A percentile compares a stretch with the other conserved stretches of the same genome.
Evolutionary conservation across 176 grass and related monocot genomes (phyloP).

Genomic region (Olyra latifolia): DNA sequence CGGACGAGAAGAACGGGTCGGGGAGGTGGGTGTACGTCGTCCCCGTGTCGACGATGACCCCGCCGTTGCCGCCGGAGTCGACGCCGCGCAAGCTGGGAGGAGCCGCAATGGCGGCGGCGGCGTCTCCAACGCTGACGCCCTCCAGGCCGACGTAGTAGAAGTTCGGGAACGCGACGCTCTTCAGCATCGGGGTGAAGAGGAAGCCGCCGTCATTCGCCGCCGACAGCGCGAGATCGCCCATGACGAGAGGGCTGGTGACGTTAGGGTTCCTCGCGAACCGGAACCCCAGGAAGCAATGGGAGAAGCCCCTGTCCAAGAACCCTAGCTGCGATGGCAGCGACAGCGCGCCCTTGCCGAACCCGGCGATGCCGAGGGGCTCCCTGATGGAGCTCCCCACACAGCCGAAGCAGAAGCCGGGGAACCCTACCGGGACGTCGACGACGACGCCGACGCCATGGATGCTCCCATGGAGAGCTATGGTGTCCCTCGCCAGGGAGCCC

Average conservation of each 20-base stretch:
- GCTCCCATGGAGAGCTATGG: slow-evolving; percentile 36
- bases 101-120: neutral
- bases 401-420: slow-evolving; percentile 41
- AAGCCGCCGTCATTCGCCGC: neutral
- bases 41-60: slow-evolving; percentile 44
- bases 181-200: slow-evolving; percentile 54
- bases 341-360: slow-evolving; percentile 51
- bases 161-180: slow-evolving; percentile 35
- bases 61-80: slow-evolving; percentile 31
- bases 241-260: slow-evolving; percentile 43
- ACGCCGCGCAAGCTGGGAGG: slow-evolving; percentile 13
- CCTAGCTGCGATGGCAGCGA: slow-evolving; percentile 51
- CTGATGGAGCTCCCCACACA: slow-evolving; percentile 48
- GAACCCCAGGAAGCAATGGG: slow-evolving; percentile 55
- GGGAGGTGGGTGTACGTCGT: slow-evolving; percentile 59
- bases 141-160: slow-evolving; percentile 52
- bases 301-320: slow-evolving; percentile 52
- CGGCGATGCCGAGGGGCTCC: slow-evolving; percentile 53
- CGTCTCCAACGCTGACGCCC: neutral
- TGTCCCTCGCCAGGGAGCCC: slow-evolving; percentile 42
- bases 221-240: slow-evolving; percentile 48
- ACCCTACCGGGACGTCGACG: neutral
- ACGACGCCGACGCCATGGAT: neutral
- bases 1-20: slow-evolving; percentile 33
- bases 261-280: slow-evolving; percentile 43